phyloP scores from a whole-genome alignment of 768 basidiomycete species.

The Sporobolomyces roseus region DNA sequence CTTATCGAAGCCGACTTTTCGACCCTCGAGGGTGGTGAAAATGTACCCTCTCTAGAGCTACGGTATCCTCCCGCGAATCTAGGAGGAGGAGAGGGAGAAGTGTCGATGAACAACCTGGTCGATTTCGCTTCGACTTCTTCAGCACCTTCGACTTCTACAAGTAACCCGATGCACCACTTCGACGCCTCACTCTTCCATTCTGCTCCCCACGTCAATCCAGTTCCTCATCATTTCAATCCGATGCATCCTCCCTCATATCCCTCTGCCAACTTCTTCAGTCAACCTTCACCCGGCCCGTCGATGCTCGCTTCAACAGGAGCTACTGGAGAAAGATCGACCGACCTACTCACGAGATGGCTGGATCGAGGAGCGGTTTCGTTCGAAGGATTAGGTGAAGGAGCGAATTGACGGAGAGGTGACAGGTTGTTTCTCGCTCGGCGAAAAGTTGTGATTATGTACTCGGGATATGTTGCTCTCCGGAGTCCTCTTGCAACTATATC shows the following conservation, averaged over 20 bases:
- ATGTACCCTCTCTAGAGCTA: neutral
- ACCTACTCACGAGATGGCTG: slow-evolving; percentile 6
- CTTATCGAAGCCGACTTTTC: slow-evolving; percentile 11
- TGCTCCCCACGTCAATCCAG: neutral
- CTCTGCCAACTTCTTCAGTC: neutral
- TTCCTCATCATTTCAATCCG: neutral
- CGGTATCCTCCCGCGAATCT: neutral
- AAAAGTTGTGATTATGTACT: no score
- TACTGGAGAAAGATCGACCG: slow-evolving; percentile 2
- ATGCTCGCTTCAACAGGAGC: neutral
- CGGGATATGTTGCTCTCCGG: no score
- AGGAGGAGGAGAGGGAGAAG: neutral
- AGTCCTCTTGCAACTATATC: no score
- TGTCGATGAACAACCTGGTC: neutral
- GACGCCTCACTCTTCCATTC: neutral
- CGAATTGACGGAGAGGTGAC: no score
- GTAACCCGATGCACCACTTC: neutral
- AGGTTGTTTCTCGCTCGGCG: no score
- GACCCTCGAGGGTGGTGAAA: neutral
- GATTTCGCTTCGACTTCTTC: neutral
- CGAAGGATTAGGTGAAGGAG: neutral
- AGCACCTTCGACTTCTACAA: neutral
- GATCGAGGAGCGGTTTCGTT: neutral
- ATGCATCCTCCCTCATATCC: neutral
- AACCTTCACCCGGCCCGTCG: neutral